Base-by-base conservation (phyloP, 1,139 yeast genomes). In the Yamadazyma diddensiae region DNA sequence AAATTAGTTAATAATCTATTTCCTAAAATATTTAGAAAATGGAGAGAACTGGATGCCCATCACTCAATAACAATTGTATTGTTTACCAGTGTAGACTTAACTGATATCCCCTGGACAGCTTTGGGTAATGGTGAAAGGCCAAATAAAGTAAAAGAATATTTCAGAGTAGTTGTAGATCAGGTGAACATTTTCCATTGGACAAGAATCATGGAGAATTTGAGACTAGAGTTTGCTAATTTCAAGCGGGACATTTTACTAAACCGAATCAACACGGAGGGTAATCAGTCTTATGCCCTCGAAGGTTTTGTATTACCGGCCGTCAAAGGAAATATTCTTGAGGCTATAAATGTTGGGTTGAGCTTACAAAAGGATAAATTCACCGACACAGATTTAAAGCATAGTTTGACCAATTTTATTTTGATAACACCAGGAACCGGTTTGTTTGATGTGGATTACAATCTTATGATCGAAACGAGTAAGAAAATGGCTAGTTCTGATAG, bases 341-440 rank as follows among this genome's bases (percentile, higher is more conserved):
- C 97, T 0, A 74, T 94, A 25, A 86, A 87, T 49, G 63, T 92
- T 41, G 95, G 95, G 0, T 72, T 94, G 21, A 78, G 90, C 3
- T 64, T 87, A 31, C 79, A 85, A 2, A 73, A 80, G n/a, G 85
- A 87, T 49, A 81, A 90, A 41, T 86, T 88, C 50, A 70, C 79
- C 37, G 94, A 87, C 49, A 79, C 95, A 0, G 97, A 92, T 51
- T 64, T 92, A 32, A 72, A 92, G 38, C 94, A 90, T 45, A 85
- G 97, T 2, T 79, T 92, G 12, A 80, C 80, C 15, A 97, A 92
- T 57, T 82, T 88, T 35, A 77, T 90, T 36, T 68, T 92, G 6
- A 76, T 90, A 4, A 82, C 96, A 2, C 95, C 98, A 0, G 97
- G 97, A 1, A 78, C 95, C 0, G 98, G 98, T 0, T 62, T 92